These are phyloP conservation scores for Rhizopogon parksii DNA, from an alignment of 1,284 basidiomycete species.

Conservation along the genomic window DNA sequence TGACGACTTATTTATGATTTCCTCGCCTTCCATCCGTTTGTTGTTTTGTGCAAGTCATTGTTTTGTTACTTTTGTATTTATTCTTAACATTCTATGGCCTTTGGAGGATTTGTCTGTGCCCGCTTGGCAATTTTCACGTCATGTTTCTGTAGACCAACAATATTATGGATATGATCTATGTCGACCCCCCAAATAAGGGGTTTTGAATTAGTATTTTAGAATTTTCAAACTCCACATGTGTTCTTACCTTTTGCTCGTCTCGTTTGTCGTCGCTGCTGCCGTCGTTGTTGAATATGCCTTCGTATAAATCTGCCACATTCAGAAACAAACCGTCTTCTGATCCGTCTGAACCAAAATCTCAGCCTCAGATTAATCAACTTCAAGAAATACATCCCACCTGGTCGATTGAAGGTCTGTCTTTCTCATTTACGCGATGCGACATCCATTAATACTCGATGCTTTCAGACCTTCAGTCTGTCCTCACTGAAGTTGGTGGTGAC, in stretches of 20 bases:
- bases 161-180: no score
- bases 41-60: slow-evolving; percentile 1
- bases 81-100: slow-evolving; percentile 3
- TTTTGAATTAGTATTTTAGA: slow-evolving; percentile 1
- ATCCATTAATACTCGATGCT: slow-evolving; percentile 5
- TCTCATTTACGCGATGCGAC: slow-evolving; percentile 9
- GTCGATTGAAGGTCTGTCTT: slow-evolving; percentile 63
- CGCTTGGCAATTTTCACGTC: neutral
- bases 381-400: slow-evolving; percentile 75
- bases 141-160: no score
- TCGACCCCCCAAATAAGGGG: no score
- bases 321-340: slow-evolving; percentile 34
- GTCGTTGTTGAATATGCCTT: slow-evolving; percentile 33
- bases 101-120: neutral
- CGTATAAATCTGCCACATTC: slow-evolving; percentile 46
- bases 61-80: slow-evolving; percentile 6
- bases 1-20: neutral
- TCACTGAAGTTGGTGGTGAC: slow-evolving; percentile 71
- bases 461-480: slow-evolving; percentile 68
- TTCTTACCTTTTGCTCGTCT: slow-evolving; percentile 3
- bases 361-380: slow-evolving; percentile 50
- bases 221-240: slow-evolving; percentile 27
- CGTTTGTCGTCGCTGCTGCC: slow-evolving; percentile 1
- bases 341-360: slow-evolving; percentile 37
- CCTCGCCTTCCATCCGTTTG: neutral